Conservation (phyloP, 495 filamentous ascomycete species). For the Trichoderma orchidacearum region DNA sequence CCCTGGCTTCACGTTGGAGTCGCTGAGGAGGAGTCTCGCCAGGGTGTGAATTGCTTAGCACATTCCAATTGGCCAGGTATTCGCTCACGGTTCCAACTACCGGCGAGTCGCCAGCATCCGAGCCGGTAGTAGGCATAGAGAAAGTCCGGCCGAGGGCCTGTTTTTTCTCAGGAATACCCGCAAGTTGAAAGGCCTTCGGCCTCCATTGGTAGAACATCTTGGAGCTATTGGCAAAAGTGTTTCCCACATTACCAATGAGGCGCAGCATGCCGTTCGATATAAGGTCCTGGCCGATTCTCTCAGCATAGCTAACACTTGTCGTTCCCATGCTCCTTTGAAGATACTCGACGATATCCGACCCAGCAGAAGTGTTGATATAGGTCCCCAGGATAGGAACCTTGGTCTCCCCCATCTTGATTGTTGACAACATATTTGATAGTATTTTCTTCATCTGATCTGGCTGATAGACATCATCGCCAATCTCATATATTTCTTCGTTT, state of each 20-base stretch:
- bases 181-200: conserved; percentile 74
- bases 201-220: conserved; percentile 97
- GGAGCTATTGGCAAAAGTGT: conserved; percentile 90
- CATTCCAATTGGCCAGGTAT: conserved; percentile 82
- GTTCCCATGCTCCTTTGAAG: conserved; percentile 78
- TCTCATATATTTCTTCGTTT: conserved; percentile 72
- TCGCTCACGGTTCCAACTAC: conserved; percentile 67
- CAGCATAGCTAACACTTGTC: conserved; percentile 72
- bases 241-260: conserved; percentile 87
- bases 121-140: conserved; percentile 39
- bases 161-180: conserved; percentile 82
- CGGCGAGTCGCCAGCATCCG: conserved; percentile 47
- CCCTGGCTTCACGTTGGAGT: conserved; percentile 75
- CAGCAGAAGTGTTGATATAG: conserved; percentile 82
- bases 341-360: conserved; percentile 88
- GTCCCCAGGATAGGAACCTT: conserved; percentile 93
- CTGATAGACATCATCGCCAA: conserved; percentile 76
- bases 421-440: conserved; percentile 71
- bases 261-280: conserved; percentile 76
- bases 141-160: conserved; percentile 53
- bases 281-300: conserved; percentile 88
- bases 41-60: conserved; percentile 69
- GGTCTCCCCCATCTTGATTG: conserved; percentile 71
- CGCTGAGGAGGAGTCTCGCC: conserved; percentile 84
- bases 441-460: conserved; percentile 84